Base-by-base conservation (phyloP, 148 eudicot species). In the Chenopodium quinoa region DNA sequence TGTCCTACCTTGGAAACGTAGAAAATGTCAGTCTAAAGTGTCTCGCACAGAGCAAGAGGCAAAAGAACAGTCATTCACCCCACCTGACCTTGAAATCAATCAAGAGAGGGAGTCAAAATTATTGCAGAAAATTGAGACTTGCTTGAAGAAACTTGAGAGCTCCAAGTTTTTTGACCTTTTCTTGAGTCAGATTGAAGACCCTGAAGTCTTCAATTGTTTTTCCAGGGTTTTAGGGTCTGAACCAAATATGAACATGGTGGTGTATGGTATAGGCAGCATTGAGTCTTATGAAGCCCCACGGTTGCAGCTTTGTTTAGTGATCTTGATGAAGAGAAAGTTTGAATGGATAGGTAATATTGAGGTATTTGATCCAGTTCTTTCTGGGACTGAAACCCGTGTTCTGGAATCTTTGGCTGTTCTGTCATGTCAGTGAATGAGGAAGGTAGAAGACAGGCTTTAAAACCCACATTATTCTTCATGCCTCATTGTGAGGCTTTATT, bases 401-500 rank as follows among this genome's bases (percentile, higher is more conserved):
- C 54, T 93, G 83, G 90, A 87, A 82, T 81, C 88, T 58, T 93
- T 2, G 96, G 96, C 40, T 92, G 93, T 80, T 83, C 88, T 10
- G 92, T 92, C 54, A 80, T 92, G 31, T 84, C 93, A 0, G 73
- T 91, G 47, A 92, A 94, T 34, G 98, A 94, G 83, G 89, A 91
- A 78, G 98, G 94, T 52, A 82, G 90, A 34, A 80, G 98, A 75
- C 78, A 73, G 83, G 94, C 83, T 73, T 47, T 71, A 40, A 85
- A 87, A 32, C 97, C 98, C 7, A 90, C 87, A 8, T 66, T 92
- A 52, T 91, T 94, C 88, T 94, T 90, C 87, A 94, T 94, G 97
- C 98, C 98, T 66, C 98, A 92, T 71, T 92, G 98, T 60, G 94
- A 92, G 87, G 94, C 93, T 2, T 91, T 89, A 72, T 54, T 94